Evolutionary conservation across 192 early-diverging fungal genomes (phyloP), one percentile per base, ranked within the genome.

Genomic region (Backusella circina): DNA sequence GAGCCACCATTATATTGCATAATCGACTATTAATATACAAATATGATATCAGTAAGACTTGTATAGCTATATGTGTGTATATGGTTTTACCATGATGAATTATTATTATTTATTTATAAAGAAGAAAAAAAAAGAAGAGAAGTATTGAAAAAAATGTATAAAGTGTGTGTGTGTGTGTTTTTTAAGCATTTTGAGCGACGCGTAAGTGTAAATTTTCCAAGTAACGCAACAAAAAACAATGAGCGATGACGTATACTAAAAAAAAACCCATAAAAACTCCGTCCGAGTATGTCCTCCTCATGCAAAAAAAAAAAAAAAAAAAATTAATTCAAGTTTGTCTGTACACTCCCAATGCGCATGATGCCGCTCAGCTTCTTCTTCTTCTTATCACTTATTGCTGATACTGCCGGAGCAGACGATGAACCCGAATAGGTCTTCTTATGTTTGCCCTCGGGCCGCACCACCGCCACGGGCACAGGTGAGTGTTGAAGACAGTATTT

Each of bases 1-100:
- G 95, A 91, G 76, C 91, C 91, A 77, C 98, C 98, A 88, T 98
- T 98, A 82, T 97, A 97, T 84, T 93, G 88, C 92, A 93, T 94
- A 85, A 96, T 93, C 73, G 90, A 92, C 89, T 89, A 86, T 39
- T 23, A 44, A 18, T 6, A 47, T 41, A 41, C 0, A 6, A 47
- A 16, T 35, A 35, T 47, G 6, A n/a, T 44, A 23, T 54, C 51
- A 54, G 12, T 10, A 57, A 8, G 23, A 10, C 50, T 51, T 57
- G 0, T 57, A 57, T 54, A n/a, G 1, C 3, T 2, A 57, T 57
- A 57, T 23, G 7, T 23, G 39, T 41, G 1, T 41, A 1, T 41
- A 9, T 57, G 9, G 23, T 26, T 57, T 57, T 57, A 57, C 51
- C 51, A 57, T 57, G 51, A 57, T 57, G 51, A 57, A 57, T 23